A percentile compares a stretch with the other conserved stretches of the same genome.
Evolutionary conservation across 2,329 filamentous ascomycete genomes (phyloP).

Genomic region (Diaporthe eres): DNA sequence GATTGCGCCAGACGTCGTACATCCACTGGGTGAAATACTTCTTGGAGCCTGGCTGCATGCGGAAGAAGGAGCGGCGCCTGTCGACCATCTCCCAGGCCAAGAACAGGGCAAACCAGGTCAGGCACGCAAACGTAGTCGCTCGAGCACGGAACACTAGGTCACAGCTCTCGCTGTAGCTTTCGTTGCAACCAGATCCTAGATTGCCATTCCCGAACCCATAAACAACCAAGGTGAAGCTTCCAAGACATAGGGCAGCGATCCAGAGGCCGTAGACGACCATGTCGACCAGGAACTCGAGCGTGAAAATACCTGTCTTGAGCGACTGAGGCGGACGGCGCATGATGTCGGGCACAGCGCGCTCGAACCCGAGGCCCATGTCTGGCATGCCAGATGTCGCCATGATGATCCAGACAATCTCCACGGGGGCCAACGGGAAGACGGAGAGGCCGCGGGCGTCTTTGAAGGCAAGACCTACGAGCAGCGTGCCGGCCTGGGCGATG

Average conservation of each 20-base stretch:
- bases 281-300: constrained; percentile 73
- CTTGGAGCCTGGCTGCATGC: constrained; percentile 56
- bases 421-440: constrained; percentile 77
- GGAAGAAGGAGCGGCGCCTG: constrained; percentile 75
- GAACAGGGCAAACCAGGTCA: constrained; percentile 79
- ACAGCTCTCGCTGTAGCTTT: constrained; percentile 63
- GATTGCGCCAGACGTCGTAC: constrained; percentile 67
- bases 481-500: constrained; percentile 74
- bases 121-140: constrained; percentile 75
- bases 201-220: constrained; percentile 69
- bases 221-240: constrained; percentile 70
- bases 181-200: constrained; percentile 72
- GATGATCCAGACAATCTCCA: constrained; percentile 82
- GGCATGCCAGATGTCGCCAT: constrained; percentile 80
- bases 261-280: constrained; percentile 75
- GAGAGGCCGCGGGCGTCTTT: constrained; percentile 75
- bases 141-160: constrained; percentile 74
- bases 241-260: constrained; percentile 72
- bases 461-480: constrained; percentile 78
- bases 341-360: constrained; percentile 76
- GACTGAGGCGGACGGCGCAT: constrained; percentile 75
- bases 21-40: constrained; percentile 62
- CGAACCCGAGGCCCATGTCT: constrained; percentile 81
- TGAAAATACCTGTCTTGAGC: constrained; percentile 72
- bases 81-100: constrained; percentile 79